These are phyloP conservation scores for Leptosphaerulina australis DNA, from an alignment of 2,329 filamentous ascomycete genomes.

Conservation along the genomic window DNA sequence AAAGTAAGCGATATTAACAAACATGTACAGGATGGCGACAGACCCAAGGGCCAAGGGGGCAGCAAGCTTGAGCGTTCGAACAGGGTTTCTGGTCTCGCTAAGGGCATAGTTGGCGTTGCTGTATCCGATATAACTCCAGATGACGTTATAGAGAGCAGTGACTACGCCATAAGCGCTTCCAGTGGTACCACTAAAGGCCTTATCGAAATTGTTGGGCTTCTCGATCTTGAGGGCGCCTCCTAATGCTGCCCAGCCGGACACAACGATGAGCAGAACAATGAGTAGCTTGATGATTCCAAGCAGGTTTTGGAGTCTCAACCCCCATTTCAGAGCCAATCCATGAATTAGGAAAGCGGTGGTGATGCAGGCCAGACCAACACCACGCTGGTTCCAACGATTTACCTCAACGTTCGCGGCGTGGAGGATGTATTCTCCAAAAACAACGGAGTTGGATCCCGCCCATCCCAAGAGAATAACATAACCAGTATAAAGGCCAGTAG, in stretches of 20 bases:
- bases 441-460: slow-evolving; percentile 70
- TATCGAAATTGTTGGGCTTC: slow-evolving; percentile 66
- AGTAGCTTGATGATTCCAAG: slow-evolving; percentile 70
- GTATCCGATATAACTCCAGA: slow-evolving; percentile 73
- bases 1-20: slow-evolving; percentile 72
- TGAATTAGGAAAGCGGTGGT: slow-evolving; percentile 70
- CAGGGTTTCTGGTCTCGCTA: slow-evolving; percentile 69
- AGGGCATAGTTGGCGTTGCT: slow-evolving; percentile 71
- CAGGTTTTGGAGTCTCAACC: slow-evolving; percentile 69
- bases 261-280: slow-evolving; percentile 69
- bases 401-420: slow-evolving; percentile 68
- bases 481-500: slow-evolving; percentile 64
- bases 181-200: slow-evolving; percentile 70
- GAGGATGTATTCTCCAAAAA: slow-evolving; percentile 74
- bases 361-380: slow-evolving; percentile 69
- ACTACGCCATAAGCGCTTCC: slow-evolving; percentile 70
- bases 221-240: slow-evolving; percentile 63
- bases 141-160: slow-evolving; percentile 74
- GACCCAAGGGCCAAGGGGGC: slow-evolving; percentile 65
- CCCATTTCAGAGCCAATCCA: slow-evolving; percentile 68
- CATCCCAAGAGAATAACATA: slow-evolving; percentile 68
- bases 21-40: slow-evolving; percentile 67
- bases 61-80: slow-evolving; percentile 69
- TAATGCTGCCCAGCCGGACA: slow-evolving; percentile 66
- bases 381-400: slow-evolving; percentile 70